A percentile compares a stretch with the other conserved stretches of the same genome.
These are phyloP conservation scores for Colletotrichum tofieldiae DNA, from an alignment of 2,329 filamentous ascomycete genomes.

Conservation along the genomic window DNA sequence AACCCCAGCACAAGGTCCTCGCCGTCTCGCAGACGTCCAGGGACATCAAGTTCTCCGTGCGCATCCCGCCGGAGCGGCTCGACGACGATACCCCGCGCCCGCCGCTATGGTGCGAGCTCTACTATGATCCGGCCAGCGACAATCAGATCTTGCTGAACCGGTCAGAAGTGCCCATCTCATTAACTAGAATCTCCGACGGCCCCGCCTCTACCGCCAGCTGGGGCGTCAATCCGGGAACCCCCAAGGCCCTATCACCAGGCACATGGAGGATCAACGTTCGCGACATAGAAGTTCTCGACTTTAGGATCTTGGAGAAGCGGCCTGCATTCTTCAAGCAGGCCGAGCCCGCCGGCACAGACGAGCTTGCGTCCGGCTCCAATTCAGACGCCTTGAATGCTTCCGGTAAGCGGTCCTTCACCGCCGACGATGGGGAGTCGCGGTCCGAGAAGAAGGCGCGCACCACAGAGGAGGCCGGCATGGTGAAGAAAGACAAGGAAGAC, in stretches of 20 bases:
- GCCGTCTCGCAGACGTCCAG: constrained; percentile 73
- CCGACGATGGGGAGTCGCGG: constrained; percentile 59
- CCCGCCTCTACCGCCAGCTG: constrained; percentile 53
- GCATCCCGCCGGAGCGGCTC: constrained; percentile 65
- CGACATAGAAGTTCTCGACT: constrained; percentile 68
- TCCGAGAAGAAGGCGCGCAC: constrained; percentile 61
- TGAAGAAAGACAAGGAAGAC: constrained; percentile 55
- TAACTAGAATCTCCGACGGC: constrained; percentile 62
- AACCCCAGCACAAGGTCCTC: constrained; percentile 70
- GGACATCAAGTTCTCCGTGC: constrained; percentile 73
- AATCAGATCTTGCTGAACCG: constrained; percentile 71
- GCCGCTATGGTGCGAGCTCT: constrained; percentile 72
- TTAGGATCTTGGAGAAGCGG: constrained; percentile 71
- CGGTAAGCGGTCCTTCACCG: constrained; percentile 66
- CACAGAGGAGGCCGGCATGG: constrained; percentile 50
- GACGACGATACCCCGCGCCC: constrained; percentile 61
- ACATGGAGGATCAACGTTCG: constrained; percentile 71
- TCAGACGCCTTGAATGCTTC: constrained; percentile 60
- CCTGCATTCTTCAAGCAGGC: constrained; percentile 58
- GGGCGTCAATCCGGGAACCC: constrained; percentile 59
- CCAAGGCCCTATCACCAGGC: constrained; percentile 66
- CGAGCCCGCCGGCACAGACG: constrained; percentile 42
- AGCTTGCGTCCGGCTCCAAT: constrained; percentile 48
- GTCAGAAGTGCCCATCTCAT: constrained; percentile 68
- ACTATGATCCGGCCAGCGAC: constrained; percentile 73